Percentiles rank a stretch among this genome's conserved stretches.
These are phyloP conservation scores for Volvox carteri DNA, from an alignment of 163 green algal genomes.

Conservation along the genomic window DNA sequence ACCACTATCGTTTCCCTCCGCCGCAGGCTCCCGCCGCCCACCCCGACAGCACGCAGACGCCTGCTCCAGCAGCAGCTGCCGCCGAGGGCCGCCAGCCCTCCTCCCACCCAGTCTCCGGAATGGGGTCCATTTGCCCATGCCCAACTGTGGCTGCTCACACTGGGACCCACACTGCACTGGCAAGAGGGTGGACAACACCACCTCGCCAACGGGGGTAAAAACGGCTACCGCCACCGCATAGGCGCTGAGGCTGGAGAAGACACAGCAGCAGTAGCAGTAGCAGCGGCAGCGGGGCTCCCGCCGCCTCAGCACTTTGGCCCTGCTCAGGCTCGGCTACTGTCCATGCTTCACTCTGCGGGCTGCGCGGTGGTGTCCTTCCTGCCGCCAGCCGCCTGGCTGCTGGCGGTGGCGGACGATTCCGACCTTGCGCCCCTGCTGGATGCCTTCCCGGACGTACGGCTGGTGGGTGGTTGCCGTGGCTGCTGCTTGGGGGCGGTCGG, in stretches of 20 bases:
- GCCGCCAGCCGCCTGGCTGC: constrained; percentile 44
- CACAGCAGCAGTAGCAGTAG: neutral
- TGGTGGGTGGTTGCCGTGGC: constrained; percentile 7
- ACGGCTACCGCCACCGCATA: no score
- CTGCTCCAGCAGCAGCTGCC: neutral
- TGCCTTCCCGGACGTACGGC: neutral
- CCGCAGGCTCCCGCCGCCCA: constrained; percentile 27
- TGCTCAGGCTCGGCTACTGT: neutral
- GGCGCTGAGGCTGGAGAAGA: neutral
- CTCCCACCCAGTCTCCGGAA: neutral
- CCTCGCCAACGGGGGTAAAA: neutral
- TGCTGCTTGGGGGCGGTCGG: no score
- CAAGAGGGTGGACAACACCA: neutral
- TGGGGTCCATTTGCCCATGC: constrained; percentile 3
- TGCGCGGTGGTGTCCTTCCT: constrained; percentile 43
- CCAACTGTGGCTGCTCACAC: constrained; percentile 41
- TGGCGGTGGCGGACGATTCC: constrained; percentile 1
- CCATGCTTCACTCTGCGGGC: neutral
- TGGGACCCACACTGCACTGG: constrained; percentile 21
- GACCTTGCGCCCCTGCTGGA: neutral
- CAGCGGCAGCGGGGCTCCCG: neutral
- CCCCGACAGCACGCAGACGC: neutral
- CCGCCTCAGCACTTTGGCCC: neutral
- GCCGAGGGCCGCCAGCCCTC: neutral
- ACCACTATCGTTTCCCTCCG: neutral